Conservation (phyloP, 306 rosid species). For the Trifolium repens region DNA sequence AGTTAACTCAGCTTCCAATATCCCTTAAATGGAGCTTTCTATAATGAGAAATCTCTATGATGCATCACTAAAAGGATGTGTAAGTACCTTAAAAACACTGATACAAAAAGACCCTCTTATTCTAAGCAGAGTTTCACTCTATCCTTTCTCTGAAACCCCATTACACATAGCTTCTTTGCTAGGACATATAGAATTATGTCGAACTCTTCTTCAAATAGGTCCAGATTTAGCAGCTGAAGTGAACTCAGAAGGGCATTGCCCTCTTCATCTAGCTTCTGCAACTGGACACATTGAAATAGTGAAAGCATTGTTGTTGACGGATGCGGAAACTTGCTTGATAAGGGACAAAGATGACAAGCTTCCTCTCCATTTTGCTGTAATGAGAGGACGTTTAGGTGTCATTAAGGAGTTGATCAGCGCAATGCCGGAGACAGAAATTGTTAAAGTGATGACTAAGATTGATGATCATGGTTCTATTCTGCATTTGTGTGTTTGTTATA, state of each 20-base stretch:
- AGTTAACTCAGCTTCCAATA: slow-evolving; percentile 8
- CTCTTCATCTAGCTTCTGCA: slow-evolving; percentile 50
- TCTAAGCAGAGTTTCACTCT: slow-evolving; percentile 33
- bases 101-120: slow-evolving; percentile 26
- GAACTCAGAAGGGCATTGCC: slow-evolving; percentile 43
- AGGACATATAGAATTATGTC: slow-evolving; percentile 43
- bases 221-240: slow-evolving; percentile 28
- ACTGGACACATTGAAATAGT: slow-evolving; percentile 45
- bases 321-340: slow-evolving; percentile 21
- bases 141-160: slow-evolving; percentile 40
- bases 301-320: slow-evolving; percentile 24
- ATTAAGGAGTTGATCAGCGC: slow-evolving; percentile 27
- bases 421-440: background rate
- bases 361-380: slow-evolving; percentile 46
- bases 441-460: background rate
- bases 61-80: slow-evolving; percentile 41
- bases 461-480: slow-evolving; percentile 33
- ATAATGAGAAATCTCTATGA: slow-evolving; percentile 33
- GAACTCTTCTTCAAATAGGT: slow-evolving; percentile 19
- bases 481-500: slow-evolving; percentile 40
- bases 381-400: slow-evolving; percentile 43
- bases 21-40: slow-evolving; percentile 9
- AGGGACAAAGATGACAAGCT: slow-evolving; percentile 41
- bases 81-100: slow-evolving; percentile 36
- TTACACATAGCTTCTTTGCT: slow-evolving; percentile 47